Conservation (phyloP, 228 moss, liverwort and hornwort species). For the Sphagnum magellanicum region DNA sequence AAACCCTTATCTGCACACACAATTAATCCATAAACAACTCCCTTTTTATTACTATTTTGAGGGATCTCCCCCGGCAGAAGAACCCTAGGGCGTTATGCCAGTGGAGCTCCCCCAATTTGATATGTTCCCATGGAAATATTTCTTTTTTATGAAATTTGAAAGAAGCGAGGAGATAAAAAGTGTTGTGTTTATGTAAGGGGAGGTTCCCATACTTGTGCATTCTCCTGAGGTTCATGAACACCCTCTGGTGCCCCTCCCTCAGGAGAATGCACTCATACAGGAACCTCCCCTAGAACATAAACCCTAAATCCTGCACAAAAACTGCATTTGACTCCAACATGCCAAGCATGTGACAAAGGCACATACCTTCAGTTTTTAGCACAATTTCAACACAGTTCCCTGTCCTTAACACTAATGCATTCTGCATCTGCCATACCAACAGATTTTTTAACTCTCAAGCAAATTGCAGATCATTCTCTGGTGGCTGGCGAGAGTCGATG, state of each 20-base stretch:
- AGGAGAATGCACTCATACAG: not conserved
- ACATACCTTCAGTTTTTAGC: slow-evolving; percentile 7
- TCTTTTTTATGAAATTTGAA: too few relatives aligned
- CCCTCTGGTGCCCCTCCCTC: not conserved
- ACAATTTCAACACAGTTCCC: not conserved
- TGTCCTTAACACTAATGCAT: slow-evolving; percentile 1
- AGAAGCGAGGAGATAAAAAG: not conserved
- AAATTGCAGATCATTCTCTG: not conserved
- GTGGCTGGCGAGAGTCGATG: too few relatives aligned
- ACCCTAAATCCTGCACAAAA: not conserved
- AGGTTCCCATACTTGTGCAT: not conserved
- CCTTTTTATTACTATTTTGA: not conserved
- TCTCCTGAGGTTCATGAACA: not conserved
- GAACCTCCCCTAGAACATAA: not conserved
- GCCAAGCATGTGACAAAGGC: not conserved
- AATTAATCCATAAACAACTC: not conserved
- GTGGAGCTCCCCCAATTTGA: too few relatives aligned
- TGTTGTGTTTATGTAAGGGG: not conserved
- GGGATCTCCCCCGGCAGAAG: not conserved
- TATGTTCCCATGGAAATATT: too few relatives aligned
- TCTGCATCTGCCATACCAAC: slow-evolving; percentile 2
- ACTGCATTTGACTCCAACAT: not conserved
- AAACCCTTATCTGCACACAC: too few relatives aligned
- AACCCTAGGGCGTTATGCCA: too few relatives aligned
- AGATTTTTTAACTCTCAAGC: too few relatives aligned